Conservation (phyloP, 2,329 filamentous ascomycete genomes). For the Fusarium kyushuense region DNA sequence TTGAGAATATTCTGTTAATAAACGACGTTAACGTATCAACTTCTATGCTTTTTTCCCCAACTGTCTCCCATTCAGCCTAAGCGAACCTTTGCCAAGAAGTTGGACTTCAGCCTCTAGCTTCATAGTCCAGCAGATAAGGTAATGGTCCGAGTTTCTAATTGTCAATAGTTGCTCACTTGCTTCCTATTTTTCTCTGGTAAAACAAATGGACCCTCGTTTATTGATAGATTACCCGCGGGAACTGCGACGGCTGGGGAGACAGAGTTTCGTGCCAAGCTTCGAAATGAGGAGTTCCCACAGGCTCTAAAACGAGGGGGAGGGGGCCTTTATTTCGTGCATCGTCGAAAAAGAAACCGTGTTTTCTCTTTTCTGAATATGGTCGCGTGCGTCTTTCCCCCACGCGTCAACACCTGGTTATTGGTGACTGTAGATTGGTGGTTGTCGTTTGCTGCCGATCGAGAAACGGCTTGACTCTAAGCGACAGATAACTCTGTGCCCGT, state of each 20-base stretch:
- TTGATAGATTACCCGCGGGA: conserved; percentile 9
- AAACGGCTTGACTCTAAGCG: no score
- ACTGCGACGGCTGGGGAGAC: conserved; percentile 7
- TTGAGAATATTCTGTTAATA: conserved; percentile 23
- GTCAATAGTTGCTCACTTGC: conserved; percentile 14
- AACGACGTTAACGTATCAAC: conserved; percentile 16
- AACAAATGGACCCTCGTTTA: conserved; percentile 7
- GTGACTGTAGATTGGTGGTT: background rate
- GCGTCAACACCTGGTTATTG: background rate
- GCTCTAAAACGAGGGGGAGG: conserved; percentile 28
- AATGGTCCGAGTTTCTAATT: conserved; percentile 25
- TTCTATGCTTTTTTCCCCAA: background rate
- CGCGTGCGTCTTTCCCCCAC: conserved; percentile 25
- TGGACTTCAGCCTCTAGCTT: background rate
- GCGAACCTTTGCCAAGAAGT: background rate
- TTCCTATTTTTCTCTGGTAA: background rate
- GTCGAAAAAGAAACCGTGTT: background rate
- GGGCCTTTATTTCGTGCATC: conserved; percentile 20
- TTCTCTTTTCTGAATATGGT: conserved; percentile 31
- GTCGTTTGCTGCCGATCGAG: no score
- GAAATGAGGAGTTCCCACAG: conserved; percentile 6
- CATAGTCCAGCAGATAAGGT: conserved; percentile 7
- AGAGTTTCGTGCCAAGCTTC: conserved; percentile 32
- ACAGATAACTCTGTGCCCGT: no score
- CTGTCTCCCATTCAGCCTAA: background rate